These are phyloP conservation scores for Udeniomyces megalosporus DNA, from an alignment of 768 basidiomycete genomes.

Conservation along the genomic window DNA sequence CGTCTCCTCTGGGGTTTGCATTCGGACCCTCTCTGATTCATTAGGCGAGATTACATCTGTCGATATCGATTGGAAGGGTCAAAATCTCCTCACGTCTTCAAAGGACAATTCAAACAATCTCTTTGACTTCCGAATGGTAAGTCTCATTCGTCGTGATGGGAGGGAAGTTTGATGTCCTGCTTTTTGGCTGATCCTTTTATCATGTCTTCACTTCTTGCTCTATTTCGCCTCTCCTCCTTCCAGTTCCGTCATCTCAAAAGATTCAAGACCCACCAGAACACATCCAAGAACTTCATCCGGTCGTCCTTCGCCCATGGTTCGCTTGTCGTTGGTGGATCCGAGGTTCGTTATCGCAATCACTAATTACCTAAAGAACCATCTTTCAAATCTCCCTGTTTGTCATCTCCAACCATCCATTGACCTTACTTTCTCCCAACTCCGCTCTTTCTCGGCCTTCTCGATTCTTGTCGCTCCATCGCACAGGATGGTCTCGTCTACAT, in stretches of 20 bases:
- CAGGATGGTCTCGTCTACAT: constrained; percentile 1
- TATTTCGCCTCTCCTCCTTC: not conserved
- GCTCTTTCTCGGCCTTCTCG: not conserved
- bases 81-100: constrained; percentile 25
- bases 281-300: constrained; percentile 27
- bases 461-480: not conserved
- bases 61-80: constrained; percentile 24
- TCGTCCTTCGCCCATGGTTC: constrained; percentile 21
- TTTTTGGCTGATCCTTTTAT: not conserved
- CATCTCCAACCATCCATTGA: too few species aligned
- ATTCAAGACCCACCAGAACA: constrained; percentile 29
- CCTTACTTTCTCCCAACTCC: not conserved
- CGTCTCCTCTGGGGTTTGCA: constrained; percentile 25
- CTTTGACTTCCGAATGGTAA: constrained; percentile 28
- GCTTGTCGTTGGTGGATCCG: constrained; percentile 25
- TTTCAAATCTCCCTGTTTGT: not conserved
- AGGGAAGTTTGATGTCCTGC: too few species aligned
- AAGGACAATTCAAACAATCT: constrained; percentile 28
- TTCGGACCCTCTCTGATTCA: constrained; percentile 22
- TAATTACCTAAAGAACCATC: not conserved
- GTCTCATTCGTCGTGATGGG: too few species aligned
- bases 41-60: constrained; percentile 28
- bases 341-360: too few species aligned
- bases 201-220: not conserved
- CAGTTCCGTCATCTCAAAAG: constrained; percentile 25